Base-by-base conservation (phyloP, 2,329 filamentous ascomycete species). In the Chaetomium globosum region DNA sequence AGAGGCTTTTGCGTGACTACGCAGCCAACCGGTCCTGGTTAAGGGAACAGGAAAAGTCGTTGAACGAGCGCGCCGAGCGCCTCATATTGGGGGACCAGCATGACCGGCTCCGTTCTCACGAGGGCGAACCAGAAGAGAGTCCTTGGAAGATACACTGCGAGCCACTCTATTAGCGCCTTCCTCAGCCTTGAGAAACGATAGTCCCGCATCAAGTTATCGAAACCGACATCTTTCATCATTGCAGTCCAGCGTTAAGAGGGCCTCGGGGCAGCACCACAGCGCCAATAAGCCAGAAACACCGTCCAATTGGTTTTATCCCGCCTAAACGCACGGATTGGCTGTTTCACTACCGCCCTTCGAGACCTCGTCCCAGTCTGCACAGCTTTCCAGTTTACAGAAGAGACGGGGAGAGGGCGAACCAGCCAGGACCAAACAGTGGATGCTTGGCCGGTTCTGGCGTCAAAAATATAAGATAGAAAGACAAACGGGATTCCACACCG, bases 61-160 rank as follows among this genome's bases (percentile, higher is more conserved):
- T 61, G 48, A 61, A 53, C 58, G 58, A 61, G n/a, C 31, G 48
- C 2, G 58, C 48, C 36, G 48, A 46, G 58, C 58, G 48, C 30
- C 21, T 53, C 48, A 43, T 53, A 6, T 21, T 61, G 52, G 52
- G 52, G 21, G 56, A 60, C 31, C 31, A 26, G 9, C n/a, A 59
- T 49, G 43, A 49, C 8, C 30, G 30, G 19, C 48, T 26, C 48
- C 48, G 48, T 51, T 51, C 46, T 2, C 21, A 23, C 9, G n/a
- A 51, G 10, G 48, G 9, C 48, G 23, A 23, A 51, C n/a, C 48
- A 26, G 48, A 26, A 51, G 6, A 21, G 10, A 51, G n/a, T n/a
- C 48, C 48, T 51, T 51, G 48, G 48, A 51, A 23, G 48, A 51
- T 51, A 6, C 48, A 51, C 48, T 51, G 6, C n/a, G 19, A 2